Evolutionary conservation across 345 rosid genomes (phyloP).

Genomic region (Cardamine occulta): DNA sequence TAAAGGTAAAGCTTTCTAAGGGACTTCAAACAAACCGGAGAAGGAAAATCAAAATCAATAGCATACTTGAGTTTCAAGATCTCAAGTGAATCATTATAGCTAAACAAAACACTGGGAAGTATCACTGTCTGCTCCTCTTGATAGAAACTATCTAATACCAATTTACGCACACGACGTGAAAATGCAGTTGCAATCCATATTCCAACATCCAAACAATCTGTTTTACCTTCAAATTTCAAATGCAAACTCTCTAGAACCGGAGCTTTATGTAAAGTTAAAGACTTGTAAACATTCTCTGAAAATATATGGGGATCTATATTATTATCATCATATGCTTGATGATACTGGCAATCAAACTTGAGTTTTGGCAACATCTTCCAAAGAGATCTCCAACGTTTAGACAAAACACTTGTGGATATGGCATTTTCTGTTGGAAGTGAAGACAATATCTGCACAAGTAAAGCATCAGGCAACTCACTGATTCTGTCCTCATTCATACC

Average conservation of each 20-base stretch:
- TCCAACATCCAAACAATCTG: neutral
- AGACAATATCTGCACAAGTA: neutral
- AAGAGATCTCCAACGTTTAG: neutral
- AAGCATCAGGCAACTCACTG: neutral
- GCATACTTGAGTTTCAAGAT: neutral
- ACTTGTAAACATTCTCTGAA: neutral
- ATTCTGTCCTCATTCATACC: neutral
- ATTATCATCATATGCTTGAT: neutral
- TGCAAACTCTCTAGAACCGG: neutral
- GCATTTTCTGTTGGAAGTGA: neutral
- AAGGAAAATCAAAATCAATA: neutral
- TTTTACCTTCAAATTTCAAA: neutral
- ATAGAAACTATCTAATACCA: neutral
- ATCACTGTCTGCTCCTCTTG: neutral
- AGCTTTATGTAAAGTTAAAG: neutral
- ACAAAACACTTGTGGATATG: neutral
- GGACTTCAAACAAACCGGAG: neutral
- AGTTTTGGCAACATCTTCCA: neutral
- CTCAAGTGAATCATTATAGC: neutral
- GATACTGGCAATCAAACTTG: neutral
- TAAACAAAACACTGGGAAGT: neutral
- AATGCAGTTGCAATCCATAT: neutral
- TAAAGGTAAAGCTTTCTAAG: neutral
- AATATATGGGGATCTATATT: neutral
- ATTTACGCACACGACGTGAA: neutral